A percentile compares a stretch with the other conserved stretches of the same genome.
These are phyloP conservation scores for Gossypium ekmanianum DNA, from an alignment of 345 rosid species.

Conservation along the genomic window DNA sequence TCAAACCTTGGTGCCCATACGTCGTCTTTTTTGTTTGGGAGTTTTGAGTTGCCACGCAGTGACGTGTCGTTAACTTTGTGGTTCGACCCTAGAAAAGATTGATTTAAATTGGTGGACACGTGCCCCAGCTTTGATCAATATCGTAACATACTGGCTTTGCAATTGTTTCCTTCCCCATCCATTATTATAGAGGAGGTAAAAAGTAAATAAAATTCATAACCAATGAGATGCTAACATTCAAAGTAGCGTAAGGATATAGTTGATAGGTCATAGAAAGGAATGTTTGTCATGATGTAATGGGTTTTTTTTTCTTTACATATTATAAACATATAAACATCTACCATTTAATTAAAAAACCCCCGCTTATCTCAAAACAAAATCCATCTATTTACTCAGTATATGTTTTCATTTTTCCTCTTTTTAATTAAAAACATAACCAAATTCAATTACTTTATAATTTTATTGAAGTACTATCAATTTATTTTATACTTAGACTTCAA, in stretches of 20 bases:
- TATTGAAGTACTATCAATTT: no score
- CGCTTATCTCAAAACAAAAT: no score
- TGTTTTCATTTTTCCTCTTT: no score
- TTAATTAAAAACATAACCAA: no score
- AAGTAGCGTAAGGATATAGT: background rate
- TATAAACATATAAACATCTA: no score
- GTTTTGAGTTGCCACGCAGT: background rate
- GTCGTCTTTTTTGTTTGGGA: slow-evolving; percentile 11
- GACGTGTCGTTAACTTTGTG: slow-evolving; percentile 27
- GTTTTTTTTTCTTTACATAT: no score
- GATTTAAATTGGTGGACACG: slow-evolving; percentile 18
- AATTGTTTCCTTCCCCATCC: slow-evolving; percentile 1
- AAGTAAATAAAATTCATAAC: background rate
- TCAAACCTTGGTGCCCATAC: slow-evolving; percentile 14
- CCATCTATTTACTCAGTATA: no score
- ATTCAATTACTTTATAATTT: no score
- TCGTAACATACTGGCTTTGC: slow-evolving; percentile 23
- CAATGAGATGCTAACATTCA: background rate
- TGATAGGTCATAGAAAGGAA: background rate
- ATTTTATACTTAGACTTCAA: no score
- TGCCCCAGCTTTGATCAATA: background rate
- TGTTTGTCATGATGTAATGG: background rate
- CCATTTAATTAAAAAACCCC: no score
- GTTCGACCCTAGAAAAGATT: slow-evolving; percentile 15
- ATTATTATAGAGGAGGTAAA: background rate